Conservation (phyloP, 148 eudicot genomes). For the Arbutus unedo region DNA sequence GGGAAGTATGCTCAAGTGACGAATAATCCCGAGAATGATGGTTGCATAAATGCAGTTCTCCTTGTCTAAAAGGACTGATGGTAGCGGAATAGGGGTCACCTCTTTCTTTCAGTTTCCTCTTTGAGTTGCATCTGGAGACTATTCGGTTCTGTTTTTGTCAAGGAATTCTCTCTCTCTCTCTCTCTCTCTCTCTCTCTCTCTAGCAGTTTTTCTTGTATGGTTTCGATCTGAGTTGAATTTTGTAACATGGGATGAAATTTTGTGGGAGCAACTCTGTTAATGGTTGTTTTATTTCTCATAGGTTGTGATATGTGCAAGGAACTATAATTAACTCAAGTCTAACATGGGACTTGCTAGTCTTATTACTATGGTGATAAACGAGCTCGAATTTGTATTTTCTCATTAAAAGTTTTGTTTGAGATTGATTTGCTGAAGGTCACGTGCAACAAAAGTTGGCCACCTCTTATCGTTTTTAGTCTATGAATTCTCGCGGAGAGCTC, state of each 20-base stretch:
- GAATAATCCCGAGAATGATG: conserved; percentile 95
- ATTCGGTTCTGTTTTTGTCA: neutral
- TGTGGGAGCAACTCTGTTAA: neutral
- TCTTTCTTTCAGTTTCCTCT: neutral
- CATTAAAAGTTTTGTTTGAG: no score
- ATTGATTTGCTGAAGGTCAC: no score
- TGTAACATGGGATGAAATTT: neutral
- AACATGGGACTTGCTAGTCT: no score
- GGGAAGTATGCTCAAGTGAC: conserved; percentile 99
- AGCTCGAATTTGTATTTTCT: no score
- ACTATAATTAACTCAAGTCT: no score
- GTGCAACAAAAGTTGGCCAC: no score
- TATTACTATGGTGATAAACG: no score
- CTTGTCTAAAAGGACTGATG: conserved; percentile 44
- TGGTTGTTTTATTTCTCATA: no score
- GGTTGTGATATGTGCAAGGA: no score
- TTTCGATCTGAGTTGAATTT: neutral
- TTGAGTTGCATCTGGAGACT: conserved; percentile 6
- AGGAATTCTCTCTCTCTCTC: neutral
- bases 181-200: neutral
- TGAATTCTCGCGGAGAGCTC: no score
- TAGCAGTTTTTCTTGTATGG: neutral
- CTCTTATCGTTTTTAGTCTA: no score
- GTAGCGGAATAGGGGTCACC: neutral
- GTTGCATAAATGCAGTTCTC: conserved; percentile 87